Evolutionary conservation across 1,284 basidiomycete species (phyloP).

Genomic region (Psilocybe mexicana): DNA sequence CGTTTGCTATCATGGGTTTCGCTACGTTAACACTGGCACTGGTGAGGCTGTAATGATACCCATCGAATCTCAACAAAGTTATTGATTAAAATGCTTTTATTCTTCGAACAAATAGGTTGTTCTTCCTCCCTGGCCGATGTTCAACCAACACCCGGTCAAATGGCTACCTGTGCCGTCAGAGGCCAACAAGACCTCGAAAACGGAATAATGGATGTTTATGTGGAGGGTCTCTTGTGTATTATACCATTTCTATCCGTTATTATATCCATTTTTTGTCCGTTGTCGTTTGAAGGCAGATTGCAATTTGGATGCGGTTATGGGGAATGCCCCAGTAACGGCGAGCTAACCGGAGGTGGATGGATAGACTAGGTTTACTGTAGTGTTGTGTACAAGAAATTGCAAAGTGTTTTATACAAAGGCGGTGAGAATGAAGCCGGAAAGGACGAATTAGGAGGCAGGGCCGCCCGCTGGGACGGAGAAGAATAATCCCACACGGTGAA

Average conservation of each 20-base stretch:
- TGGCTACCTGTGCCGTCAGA: slow-evolving; percentile 39
- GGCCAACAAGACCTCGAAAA: slow-evolving; percentile 27
- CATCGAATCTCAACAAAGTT: neutral
- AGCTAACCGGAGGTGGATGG: neutral
- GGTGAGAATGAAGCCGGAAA: neutral
- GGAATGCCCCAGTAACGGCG: neutral
- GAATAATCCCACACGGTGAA: slow-evolving; percentile 19
- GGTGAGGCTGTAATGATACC: slow-evolving; percentile 41
- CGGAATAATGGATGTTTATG: slow-evolving; percentile 4
- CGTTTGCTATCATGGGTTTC: slow-evolving; percentile 54
- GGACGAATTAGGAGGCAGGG: slow-evolving; percentile 16
- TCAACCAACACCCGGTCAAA: slow-evolving; percentile 61
- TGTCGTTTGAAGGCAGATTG: slow-evolving; percentile 2
- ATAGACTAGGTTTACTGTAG: neutral
- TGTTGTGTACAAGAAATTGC: neutral
- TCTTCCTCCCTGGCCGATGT: slow-evolving; percentile 72
- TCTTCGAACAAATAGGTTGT: slow-evolving; percentile 42
- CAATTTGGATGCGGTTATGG: neutral
- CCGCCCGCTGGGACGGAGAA: slow-evolving; percentile 13
- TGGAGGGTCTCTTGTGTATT: neutral
- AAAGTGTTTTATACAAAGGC: too few species aligned
- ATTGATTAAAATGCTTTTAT: slow-evolving; percentile 5
- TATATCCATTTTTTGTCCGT: neutral
- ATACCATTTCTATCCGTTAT: neutral
- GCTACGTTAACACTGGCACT: slow-evolving; percentile 47